Evolutionary conservation across 108 stramenopile genomes (phyloP), one percentile per base, ranked within the genome.

Genomic region (Nitzschia sp.): DNA sequence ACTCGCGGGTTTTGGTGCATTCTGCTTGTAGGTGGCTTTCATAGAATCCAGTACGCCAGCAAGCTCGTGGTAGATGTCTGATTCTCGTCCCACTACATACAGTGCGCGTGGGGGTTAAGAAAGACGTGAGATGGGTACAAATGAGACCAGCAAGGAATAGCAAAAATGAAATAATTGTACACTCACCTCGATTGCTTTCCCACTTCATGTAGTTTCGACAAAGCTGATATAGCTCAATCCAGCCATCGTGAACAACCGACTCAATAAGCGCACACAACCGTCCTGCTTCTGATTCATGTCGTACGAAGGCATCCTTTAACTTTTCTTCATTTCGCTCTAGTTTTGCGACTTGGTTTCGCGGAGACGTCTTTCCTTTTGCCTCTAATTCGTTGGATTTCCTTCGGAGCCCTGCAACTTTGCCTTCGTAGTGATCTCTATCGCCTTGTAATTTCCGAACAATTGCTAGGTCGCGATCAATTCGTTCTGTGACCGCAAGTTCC

Each of bases 311-410:
- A 25, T 73, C 57, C 23, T 58, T 63, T 5, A 77, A 61, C 61
- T 77, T 77, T 4, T 48, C 56, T 59, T 77, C 76, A 60, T 77
- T 77, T 15, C 76, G 76, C 0, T 63, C 41, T 34, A 80, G 53
- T 45, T 60, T 66, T 2, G 65, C 74, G 1, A 32, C 46, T 22
- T 55, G 60, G 13, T 21, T 29, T 31, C 45, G 17, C 8, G 70
- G 48, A 27, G n/a, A 45, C 15, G 55, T 41, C 52, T 67, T 72
- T 33, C 69, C 63, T 33, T 76, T 71, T 22, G 17, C n/a, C 47
- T 72, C 63, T 17, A 67, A 30, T 3, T 72, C 58, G 22, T 75
- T 70, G 22, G 53, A 19, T 38, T 55, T 58, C 9, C 53, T n/a
- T 22, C 74, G 74, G 17, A 80, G 54, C 4, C 16, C 30, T 53